Conservation (phyloP, 106 monocot species). For the Gastrodia elata region DNA sequence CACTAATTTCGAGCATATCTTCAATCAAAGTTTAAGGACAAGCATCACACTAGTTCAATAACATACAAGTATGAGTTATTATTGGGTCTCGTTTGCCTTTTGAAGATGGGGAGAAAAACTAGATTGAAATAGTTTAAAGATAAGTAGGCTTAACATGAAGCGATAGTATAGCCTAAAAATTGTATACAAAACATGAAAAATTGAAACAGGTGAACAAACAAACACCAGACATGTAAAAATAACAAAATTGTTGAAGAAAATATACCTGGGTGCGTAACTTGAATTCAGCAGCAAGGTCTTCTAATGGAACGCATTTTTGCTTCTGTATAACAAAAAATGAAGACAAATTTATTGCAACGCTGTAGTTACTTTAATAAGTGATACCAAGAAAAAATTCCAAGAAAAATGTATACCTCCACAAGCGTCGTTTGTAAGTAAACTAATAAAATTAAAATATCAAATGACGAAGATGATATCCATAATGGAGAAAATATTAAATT, state of each 20-base stretch:
- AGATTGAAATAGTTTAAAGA: neutral
- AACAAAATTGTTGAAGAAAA: neutral
- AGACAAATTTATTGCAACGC: constrained; percentile 4
- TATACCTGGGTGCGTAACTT: constrained; percentile 53
- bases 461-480: neutral
- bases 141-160: neutral
- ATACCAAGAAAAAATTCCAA: neutral
- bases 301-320: constrained; percentile 62
- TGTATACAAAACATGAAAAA: neutral
- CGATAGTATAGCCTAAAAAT: neutral
- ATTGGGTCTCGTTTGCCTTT: neutral
- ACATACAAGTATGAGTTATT: neutral
- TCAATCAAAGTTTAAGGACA: neutral
- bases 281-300: constrained; percentile 72
- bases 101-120: neutral
- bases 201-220: neutral
- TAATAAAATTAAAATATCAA: neutral
- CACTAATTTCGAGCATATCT: neutral
- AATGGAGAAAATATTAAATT: neutral
- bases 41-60: neutral
- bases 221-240: neutral
- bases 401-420: neutral
- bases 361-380: neutral
- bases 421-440: neutral
- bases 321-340: constrained; percentile 23